These are phyloP conservation scores for Metschnikowia noctiluminum DNA, from an alignment of 805 yeast genomes.

Conservation along the genomic window DNA sequence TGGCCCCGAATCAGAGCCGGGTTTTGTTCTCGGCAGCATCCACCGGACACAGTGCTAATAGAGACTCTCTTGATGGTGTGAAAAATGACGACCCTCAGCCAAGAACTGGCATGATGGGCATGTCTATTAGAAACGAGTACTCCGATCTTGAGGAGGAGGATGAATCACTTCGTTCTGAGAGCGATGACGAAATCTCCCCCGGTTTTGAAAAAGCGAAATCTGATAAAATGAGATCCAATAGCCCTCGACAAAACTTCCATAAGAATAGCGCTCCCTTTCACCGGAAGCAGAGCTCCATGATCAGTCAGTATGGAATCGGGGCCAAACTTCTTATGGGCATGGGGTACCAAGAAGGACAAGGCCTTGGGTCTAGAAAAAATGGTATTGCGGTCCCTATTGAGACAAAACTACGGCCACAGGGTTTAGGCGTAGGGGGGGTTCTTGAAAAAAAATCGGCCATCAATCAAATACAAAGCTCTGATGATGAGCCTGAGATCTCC, in stretches of 20 bases:
- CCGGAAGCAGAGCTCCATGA: conserved; percentile 2
- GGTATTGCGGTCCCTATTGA: conserved; percentile 85
- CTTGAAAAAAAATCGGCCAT: conserved; percentile 28
- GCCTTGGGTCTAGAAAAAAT: conserved; percentile 67
- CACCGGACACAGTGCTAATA: neutral
- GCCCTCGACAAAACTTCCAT: neutral
- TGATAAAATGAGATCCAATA: neutral
- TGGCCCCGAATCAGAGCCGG: conserved; percentile 1
- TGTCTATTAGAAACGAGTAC: conserved; percentile 9
- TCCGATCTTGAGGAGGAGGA: conserved; percentile 16
- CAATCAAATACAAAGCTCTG: conserved; percentile 7
- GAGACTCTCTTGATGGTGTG: neutral
- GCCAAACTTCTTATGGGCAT: conserved; percentile 71
- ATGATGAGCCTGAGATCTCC: neutral
- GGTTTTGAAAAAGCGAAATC: neutral
- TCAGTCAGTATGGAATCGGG: conserved; percentile 71
- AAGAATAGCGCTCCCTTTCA: neutral
- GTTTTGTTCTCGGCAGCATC: conserved; percentile 4
- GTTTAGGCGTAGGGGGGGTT: conserved; percentile 72
- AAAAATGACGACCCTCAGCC: neutral
- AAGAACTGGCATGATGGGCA: conserved; percentile 2
- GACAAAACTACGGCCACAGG: conserved; percentile 59
- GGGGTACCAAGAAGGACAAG: conserved; percentile 86
- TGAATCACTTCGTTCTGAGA: neutral
- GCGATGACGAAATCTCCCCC: neutral